Percentiles rank a stretch among this genome's conserved stretches.
Evolutionary conservation across 768 basidiomycete species (phyloP).

Genomic region (Exidia glandulosa): DNA sequence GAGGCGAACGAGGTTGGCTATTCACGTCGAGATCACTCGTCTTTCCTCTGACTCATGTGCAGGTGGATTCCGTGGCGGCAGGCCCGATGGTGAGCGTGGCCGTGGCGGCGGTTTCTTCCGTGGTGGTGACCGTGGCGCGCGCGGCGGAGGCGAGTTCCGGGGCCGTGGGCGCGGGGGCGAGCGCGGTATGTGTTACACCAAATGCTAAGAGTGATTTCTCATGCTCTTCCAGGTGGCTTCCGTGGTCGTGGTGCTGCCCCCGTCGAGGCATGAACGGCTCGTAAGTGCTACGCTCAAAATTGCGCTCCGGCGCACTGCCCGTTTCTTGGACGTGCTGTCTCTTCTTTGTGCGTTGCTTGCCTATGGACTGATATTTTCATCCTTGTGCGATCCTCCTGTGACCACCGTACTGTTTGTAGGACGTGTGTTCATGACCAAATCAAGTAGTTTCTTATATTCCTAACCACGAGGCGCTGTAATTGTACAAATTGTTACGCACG

Average conservation of each 20-base stretch:
- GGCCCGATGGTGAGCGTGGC: constrained; percentile 20
- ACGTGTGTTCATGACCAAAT: no score
- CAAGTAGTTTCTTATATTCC: no score
- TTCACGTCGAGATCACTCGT: constrained; percentile 17
- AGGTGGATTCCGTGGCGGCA: constrained; percentile 31
- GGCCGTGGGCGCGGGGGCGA: constrained; percentile 18
- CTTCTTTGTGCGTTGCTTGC: no score
- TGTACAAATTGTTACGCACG: no score
- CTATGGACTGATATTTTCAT: no score
- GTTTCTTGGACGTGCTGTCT: no score
- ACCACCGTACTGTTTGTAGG: no score
- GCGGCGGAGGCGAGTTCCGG: constrained; percentile 5
- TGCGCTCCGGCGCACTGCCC: no score
- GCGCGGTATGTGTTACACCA: constrained; percentile 10
- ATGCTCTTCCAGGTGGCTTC: background rate
- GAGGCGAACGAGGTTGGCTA: constrained; percentile 20
- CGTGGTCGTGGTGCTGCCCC: background rate
- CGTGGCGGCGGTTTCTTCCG: constrained; percentile 26
- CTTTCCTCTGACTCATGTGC: constrained; percentile 22
- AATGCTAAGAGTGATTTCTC: background rate
- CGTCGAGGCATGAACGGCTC: background rate
- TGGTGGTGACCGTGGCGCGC: constrained; percentile 20
- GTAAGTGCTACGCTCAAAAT: no score
- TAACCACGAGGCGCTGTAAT: no score
- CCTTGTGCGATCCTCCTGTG: no score